Percentiles rank a stretch among this genome's conserved stretches.
These are phyloP conservation scores for Asterella californica DNA, from an alignment of 225 moss, liverwort and hornwort genomes.

Conservation along the genomic window DNA sequence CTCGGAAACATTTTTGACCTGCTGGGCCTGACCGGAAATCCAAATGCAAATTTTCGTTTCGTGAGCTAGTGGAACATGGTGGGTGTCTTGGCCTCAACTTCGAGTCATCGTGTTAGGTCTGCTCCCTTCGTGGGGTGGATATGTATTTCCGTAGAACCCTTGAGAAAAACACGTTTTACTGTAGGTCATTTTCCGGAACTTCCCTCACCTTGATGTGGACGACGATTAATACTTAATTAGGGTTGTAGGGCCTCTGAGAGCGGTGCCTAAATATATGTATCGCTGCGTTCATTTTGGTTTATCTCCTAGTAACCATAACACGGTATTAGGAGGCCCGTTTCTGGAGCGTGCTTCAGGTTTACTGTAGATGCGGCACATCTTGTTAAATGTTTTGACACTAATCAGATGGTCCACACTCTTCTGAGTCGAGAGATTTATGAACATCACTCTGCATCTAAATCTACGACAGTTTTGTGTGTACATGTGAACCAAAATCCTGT, in stretches of 20 bases:
- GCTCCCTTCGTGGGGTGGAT: neutral
- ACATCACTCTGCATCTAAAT: neutral
- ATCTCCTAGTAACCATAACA: neutral
- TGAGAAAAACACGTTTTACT: neutral
- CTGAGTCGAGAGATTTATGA: neutral
- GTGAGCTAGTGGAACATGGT: neutral
- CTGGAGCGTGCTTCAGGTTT: neutral
- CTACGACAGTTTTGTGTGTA: too few species aligned
- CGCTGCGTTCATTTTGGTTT: neutral
- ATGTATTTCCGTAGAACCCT: too few species aligned
- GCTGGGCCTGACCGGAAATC: constrained; percentile 1
- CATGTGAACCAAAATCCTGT: too few species aligned
- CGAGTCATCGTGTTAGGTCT: neutral
- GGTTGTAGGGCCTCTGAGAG: neutral
- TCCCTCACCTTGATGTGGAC: neutral
- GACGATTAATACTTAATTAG: neutral
- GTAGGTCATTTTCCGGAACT: neutral
- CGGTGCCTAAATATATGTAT: neutral
- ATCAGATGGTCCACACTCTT: neutral
- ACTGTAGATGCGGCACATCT: neutral
- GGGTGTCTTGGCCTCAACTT: neutral
- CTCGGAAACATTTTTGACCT: constrained; percentile 19
- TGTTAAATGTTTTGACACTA: neutral
- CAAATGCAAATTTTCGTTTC: neutral
- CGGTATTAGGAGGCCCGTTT: neutral